phyloP scores from a whole-genome alignment of 768 basidiomycete genomes.

The Lactarius akahatsu region DNA sequence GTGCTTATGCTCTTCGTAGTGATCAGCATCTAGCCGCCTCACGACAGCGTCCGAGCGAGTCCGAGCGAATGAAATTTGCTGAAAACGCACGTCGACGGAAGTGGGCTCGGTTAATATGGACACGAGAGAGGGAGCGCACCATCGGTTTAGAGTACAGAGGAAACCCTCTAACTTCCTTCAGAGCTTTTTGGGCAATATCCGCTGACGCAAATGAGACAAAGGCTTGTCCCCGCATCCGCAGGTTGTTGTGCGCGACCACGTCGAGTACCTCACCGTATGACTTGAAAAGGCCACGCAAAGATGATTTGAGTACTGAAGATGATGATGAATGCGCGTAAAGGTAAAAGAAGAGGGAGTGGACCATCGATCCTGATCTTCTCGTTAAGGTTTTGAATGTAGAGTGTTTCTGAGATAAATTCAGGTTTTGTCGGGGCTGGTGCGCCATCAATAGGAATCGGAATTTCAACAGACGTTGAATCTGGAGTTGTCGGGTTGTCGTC shows the following conservation, averaged over 20 bases:
- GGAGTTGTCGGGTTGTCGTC: slow-evolving; percentile 9
- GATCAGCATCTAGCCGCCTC: slow-evolving; percentile 62
- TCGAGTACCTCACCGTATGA: slow-evolving; percentile 90
- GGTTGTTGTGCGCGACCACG: slow-evolving; percentile 91
- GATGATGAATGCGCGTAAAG: slow-evolving; percentile 22
- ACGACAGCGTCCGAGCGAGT: slow-evolving; percentile 91
- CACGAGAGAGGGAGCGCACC: slow-evolving; percentile 47
- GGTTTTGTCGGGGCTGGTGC: slow-evolving; percentile 35
- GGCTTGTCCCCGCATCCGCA: slow-evolving; percentile 98
- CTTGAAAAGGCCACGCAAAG: slow-evolving; percentile 86
- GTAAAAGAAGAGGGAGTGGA: slow-evolving; percentile 33
- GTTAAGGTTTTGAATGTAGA: slow-evolving; percentile 96
- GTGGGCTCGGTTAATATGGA: not conserved
- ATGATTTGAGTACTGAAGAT: slow-evolving; percentile 76
- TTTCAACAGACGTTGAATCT: slow-evolving; percentile 19
- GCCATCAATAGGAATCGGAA: slow-evolving; percentile 26
- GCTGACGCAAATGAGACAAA: slow-evolving; percentile 88
- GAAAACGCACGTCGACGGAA: slow-evolving; percentile 10
- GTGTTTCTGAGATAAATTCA: slow-evolving; percentile 71
- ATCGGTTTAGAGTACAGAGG: slow-evolving; percentile 96
- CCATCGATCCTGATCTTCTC: slow-evolving; percentile 88
- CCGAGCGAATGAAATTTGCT: slow-evolving; percentile 96
- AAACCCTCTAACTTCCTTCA: slow-evolving; percentile 92
- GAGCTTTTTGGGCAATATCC: slow-evolving; percentile 81
- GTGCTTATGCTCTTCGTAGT: slow-evolving; percentile 74